phyloP scores from a whole-genome alignment of 1,284 basidiomycete genomes.

The Erythrobasidium hasegawianum region DNA sequence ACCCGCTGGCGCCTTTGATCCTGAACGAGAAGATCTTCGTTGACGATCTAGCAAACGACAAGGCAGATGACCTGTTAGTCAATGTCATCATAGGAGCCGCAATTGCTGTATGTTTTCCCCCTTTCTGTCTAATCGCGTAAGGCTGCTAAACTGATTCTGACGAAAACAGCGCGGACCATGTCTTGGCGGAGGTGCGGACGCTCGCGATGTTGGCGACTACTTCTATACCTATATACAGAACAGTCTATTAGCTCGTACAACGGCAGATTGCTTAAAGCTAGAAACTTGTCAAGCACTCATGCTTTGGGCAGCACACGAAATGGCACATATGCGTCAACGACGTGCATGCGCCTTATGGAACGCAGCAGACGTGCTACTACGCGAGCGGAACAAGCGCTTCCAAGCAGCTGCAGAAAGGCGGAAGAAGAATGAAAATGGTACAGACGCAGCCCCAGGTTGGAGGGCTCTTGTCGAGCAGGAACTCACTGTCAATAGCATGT shows the following conservation, averaged over 20 bases:
- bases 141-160: too few relatives aligned
- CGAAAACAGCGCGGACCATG: conserved; percentile 21
- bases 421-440: neutral
- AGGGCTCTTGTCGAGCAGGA: conserved; percentile 30
- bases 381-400: conserved; percentile 8
- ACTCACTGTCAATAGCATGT: conserved; percentile 24
- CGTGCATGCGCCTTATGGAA: conserved; percentile 11
- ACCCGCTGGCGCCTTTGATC: conserved; percentile 26
- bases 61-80: conserved; percentile 7
- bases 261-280: neutral
- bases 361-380: conserved; percentile 20
- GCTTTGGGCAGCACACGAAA: conserved; percentile 32
- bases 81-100: conserved; percentile 33
- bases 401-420: conserved; percentile 5
- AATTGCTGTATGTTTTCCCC: conserved; percentile 20
- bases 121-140: too few relatives aligned
- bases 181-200: conserved; percentile 13
- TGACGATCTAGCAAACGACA: conserved; percentile 22
- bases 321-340: conserved; percentile 26
- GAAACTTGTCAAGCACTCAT: conserved; percentile 27
- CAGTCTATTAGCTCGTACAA: conserved; percentile 6
- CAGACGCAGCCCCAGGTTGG: conserved; percentile 10
- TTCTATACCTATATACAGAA: conserved; percentile 21
- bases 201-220: conserved; percentile 20
- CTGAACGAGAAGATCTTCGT: conserved; percentile 29